phyloP scores from a whole-genome alignment of 495 filamentous ascomycete species.

The Xylaria palmicola region DNA sequence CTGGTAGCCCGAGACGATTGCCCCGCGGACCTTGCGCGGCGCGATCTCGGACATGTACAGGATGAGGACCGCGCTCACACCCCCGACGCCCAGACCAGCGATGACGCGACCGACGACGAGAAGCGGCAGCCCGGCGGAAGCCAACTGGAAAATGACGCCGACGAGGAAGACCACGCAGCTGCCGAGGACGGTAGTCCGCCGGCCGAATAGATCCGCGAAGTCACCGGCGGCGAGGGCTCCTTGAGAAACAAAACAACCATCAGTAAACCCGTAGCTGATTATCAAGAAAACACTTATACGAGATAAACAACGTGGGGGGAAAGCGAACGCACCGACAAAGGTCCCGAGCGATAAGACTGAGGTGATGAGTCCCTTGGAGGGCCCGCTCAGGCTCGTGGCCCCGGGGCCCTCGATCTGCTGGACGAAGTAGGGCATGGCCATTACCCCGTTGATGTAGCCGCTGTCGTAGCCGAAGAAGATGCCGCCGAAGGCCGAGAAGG shows the following conservation, averaged over 20 bases:
- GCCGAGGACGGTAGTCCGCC: constrained; percentile 64
- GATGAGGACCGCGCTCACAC: constrained; percentile 72
- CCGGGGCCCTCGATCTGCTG: constrained; percentile 39
- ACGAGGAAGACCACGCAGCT: constrained; percentile 64
- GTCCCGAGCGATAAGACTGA: constrained; percentile 74
- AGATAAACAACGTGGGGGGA: background rate
- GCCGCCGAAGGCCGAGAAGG: constrained; percentile 67
- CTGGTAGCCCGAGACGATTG: constrained; percentile 72
- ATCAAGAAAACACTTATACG: background rate
- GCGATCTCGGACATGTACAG: constrained; percentile 73
- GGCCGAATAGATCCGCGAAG: constrained; percentile 66
- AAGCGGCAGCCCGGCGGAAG: constrained; percentile 40
- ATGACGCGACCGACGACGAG: constrained; percentile 70
- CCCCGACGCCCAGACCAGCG: constrained; percentile 71
- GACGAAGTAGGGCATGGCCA: constrained; percentile 53
- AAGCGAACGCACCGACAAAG: constrained; percentile 55
- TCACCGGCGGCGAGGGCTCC: constrained; percentile 68
- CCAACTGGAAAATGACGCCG: constrained; percentile 61
- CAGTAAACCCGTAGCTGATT: background rate
- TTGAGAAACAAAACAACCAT: constrained; percentile 8
- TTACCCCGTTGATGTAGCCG: constrained; percentile 63
- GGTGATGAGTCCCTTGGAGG: constrained; percentile 61
- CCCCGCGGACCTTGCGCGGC: constrained; percentile 70
- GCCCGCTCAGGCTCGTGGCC: constrained; percentile 27
- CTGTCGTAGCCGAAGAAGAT: constrained; percentile 68